Evolutionary conservation across 164 flowering plant genomes (phyloP), one percentile per base, ranked within the genome.

Genomic region (Kalanchoe fedtschenkoi): DNA sequence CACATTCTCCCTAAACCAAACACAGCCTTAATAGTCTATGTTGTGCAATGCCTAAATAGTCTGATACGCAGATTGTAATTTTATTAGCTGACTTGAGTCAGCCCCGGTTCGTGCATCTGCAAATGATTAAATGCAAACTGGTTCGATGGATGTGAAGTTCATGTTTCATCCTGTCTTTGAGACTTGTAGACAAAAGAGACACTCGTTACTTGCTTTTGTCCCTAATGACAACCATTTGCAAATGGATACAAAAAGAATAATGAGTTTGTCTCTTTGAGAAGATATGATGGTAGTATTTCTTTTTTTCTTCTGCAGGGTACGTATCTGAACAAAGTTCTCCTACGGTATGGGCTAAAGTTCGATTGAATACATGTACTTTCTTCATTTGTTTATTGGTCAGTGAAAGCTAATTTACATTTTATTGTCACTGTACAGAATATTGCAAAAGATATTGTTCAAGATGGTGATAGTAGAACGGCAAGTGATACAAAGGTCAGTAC

Each of bases 221-320:
- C 44, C 44, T 41, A 13, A 17, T 41, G 13, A 41, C 1, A 17
- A 5, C n/a, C 16, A 41, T 41, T 41, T 41, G n/a, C 44, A 19
- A n/a, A 44, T 44, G 51, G 13, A 44, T n/a, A n/a, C 21, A 44
- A 15, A 44, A n/a, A 19, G 21, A 44, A 7, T 6, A 17, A 44
- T 44, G 10, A 19, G 21, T 22, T 44, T 44, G 19, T 6, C 5
- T 5, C 8, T n/a, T 37, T 37, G 39, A 37, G 39, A 37, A 37
- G 51, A 28, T 51, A 16, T 26, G 56, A 51, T 6, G 14, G 14
- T 24, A 26, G 33, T 51, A 51, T 17, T 9, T 37, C 2, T 51
- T 47, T 51, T 51, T 51, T 47, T 51, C 26, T 11, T 26, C 14
- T 51, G 56, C 56, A 51, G 56, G 56, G 24, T 51, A 51, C 32